Evolutionary conservation across 1,284 basidiomycete genomes (phyloP), one percentile per base, ranked within the genome.

Genomic region (Moniliella sp.): DNA sequence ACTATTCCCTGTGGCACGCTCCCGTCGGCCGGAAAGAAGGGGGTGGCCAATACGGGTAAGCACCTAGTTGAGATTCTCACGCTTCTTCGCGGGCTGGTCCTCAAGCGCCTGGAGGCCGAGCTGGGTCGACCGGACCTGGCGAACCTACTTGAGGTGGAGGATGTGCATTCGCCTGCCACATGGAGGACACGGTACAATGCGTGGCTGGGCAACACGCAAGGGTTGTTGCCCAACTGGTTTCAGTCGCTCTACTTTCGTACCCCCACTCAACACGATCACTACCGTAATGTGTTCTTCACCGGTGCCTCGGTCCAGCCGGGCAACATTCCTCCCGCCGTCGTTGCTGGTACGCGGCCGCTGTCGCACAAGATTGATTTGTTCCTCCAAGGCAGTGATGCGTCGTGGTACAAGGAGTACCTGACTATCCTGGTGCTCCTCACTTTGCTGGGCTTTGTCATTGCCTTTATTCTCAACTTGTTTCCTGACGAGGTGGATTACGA

Each of bases 251-350:
- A 47, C 42, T 61, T 61, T 40, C 38, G 60, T 9, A 58, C 57
- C 12, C 45, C 43, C 16, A 57, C 57, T 32, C 48, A 57, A 15
- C 44, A 47, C 43, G 40, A 45, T 10, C 30, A 16, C 9, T 46
- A 45, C 35, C 17, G 18, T 27, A 61, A 59, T 26, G 45, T 61
- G 15, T 62, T 61, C 50, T 63, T 63, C 23, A 57, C 61, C 15
- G 61, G 61, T n/a, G 61, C 61, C 1, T 52, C 48, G 2, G 57
- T 60, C 1, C 61, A 62, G 32, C 61, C 62, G 2, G 62, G 62
- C 14, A 63, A 62, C 1, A 60, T 59, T 19, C 49, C 52, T 4
- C 49, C 51, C 3, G 51, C 52, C 3, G 48, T 54, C 0, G 45
- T 51, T 1, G 51, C 51, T 0, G 51, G 51, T 2, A 45, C 45